Evolutionary conservation across 2,329 filamentous ascomycete genomes (phyloP).

Genomic region (Celoporthe dispersa): DNA sequence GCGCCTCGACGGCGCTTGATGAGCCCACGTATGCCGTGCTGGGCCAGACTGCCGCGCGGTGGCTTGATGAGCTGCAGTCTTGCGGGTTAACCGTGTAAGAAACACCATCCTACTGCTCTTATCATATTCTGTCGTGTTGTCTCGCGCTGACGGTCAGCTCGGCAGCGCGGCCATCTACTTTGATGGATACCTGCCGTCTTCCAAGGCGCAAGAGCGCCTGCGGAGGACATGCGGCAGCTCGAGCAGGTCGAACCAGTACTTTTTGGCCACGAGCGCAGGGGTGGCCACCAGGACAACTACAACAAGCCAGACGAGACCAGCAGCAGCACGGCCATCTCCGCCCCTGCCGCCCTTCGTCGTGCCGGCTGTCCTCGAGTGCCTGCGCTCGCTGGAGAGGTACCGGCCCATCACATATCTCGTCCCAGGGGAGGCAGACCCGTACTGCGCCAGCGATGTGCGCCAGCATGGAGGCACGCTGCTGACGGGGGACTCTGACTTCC

Average conservation of each 20-base stretch:
- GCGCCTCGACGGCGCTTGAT: constrained; percentile 29
- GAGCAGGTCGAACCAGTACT: constrained; percentile 56
- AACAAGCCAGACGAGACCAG: background rate
- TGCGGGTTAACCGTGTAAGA: constrained; percentile 28
- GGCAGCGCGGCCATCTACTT: constrained; percentile 75
- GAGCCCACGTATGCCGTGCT: constrained; percentile 32
- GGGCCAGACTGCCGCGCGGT: constrained; percentile 30
- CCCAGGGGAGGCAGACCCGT: constrained; percentile 83
- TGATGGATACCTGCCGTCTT: constrained; percentile 76
- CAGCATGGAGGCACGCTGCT: constrained; percentile 61
- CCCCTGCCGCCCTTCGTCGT: constrained; percentile 71
- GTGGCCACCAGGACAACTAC: background rate
- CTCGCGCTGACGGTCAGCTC: constrained; percentile 26
- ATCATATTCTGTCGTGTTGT: background rate
- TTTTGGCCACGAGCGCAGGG: constrained; percentile 39
- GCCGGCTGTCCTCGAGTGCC: constrained; percentile 73
- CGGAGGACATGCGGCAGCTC: constrained; percentile 64
- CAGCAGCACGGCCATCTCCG: constrained; percentile 30
- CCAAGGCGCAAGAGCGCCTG: constrained; percentile 67
- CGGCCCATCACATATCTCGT: constrained; percentile 60
- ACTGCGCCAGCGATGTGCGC: constrained; percentile 71
- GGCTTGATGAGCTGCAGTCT: constrained; percentile 32
- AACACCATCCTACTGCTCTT: constrained; percentile 12
- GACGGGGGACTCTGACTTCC: constrained; percentile 86
- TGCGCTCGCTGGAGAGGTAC: constrained; percentile 54